These are phyloP conservation scores for Zygosaccharomyces lentus DNA, from an alignment of 805 yeast species.

Conservation along the genomic window DNA sequence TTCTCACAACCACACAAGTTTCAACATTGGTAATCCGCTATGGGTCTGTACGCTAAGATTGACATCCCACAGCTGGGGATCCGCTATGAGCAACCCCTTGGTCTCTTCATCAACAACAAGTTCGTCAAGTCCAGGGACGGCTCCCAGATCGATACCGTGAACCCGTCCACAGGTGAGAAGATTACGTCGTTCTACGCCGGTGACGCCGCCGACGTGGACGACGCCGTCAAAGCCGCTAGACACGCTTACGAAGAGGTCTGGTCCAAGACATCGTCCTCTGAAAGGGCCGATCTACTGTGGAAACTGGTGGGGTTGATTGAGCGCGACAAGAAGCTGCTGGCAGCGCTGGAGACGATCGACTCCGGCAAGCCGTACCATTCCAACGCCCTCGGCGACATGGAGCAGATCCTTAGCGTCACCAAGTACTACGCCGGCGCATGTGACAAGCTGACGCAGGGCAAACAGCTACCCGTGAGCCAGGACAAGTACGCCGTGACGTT, in stretches of 20 bases:
- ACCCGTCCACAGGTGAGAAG: constrained; percentile 48
- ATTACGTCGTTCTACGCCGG: constrained; percentile 48
- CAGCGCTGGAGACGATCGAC: constrained; percentile 53
- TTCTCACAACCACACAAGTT: too few species aligned
- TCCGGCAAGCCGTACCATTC: constrained; percentile 50
- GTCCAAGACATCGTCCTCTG: constrained; percentile 43
- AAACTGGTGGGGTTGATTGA: constrained; percentile 47
- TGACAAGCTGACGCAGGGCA: constrained; percentile 53
- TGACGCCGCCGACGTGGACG: constrained; percentile 43
- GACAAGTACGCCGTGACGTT: constrained; percentile 48
- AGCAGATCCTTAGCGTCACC: constrained; percentile 49
- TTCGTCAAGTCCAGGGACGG: constrained; percentile 40
- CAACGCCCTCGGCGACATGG: constrained; percentile 54
- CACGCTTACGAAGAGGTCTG: constrained; percentile 43
- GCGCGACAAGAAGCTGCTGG: constrained; percentile 43
- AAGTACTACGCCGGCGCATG: constrained; percentile 68
- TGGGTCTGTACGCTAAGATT: constrained; percentile 14
- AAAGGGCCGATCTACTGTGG: constrained; percentile 39
- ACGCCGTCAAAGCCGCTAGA: constrained; percentile 49
- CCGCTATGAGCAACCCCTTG: constrained; percentile 53
- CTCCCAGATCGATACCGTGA: constrained; percentile 40
- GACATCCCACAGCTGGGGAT: constrained; percentile 21
- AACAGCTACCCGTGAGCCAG: constrained; percentile 53
- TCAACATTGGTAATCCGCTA: too few species aligned
- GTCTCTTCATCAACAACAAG: constrained; percentile 57